A percentile compares a stretch with the other conserved stretches of the same genome.
These are phyloP conservation scores for Mortierella sp. DNA, from an alignment of 371 early-diverging fungal species.

Conservation along the genomic window DNA sequence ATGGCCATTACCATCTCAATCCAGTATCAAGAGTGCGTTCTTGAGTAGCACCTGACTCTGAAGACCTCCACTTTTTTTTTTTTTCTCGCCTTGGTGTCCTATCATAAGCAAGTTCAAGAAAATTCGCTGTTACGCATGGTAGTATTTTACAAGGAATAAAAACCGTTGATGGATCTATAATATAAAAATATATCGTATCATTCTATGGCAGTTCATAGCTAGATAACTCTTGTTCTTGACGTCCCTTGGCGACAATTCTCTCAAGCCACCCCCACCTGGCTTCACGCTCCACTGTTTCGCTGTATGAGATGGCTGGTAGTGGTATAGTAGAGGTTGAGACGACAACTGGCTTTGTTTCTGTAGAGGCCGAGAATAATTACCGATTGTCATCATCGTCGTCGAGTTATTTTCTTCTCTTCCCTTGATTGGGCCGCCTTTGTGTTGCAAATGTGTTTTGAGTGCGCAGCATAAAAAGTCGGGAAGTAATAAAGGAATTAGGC, in stretches of 20 bases:
- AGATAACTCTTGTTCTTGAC: conserved; percentile 1
- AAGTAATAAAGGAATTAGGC: background rate
- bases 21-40: conserved; percentile 23
- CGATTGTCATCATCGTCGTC: background rate
- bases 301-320: background rate
- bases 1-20: background rate
- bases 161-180: no score
- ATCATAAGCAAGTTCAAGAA: no score
- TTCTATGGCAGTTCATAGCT: no score
- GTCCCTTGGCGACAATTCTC: conserved; percentile 15
- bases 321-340: background rate
- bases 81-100: conserved; percentile 10
- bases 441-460: background rate
- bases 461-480: no score
- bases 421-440: background rate
- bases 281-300: conserved; percentile 23
- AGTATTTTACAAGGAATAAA: no score
- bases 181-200: no score
- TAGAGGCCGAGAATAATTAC: background rate
- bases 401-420: background rate
- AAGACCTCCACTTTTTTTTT: conserved; percentile 21
- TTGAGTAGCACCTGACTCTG: conserved; percentile 24
- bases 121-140: no score
- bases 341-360: background rate
- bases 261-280: conserved; percentile 18